Evolutionary conservation across 2,329 filamentous ascomycete species (phyloP), one percentile per base, ranked within the genome.

Genomic region (Alternaria conjuncta): DNA sequence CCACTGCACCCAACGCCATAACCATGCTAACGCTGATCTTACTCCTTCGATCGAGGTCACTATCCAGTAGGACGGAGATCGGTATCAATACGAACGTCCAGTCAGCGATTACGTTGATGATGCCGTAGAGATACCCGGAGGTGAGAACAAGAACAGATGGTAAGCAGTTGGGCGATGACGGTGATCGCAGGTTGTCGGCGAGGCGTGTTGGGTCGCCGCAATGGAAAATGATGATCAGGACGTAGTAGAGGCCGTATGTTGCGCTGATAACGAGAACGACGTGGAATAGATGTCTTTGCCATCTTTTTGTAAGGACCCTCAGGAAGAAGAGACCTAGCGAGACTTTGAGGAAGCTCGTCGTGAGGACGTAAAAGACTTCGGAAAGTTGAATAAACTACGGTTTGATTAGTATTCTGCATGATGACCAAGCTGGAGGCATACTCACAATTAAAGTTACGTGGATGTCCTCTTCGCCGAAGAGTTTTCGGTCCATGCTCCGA

Each of bases 281-380:
- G 12, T 63, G 56, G 15, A 63, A 63, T 6, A 63, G 20, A 18
- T 30, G 36, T 26, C 50, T 71, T 68, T 79, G 76, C 76, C 77
- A 79, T 12, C 58, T 67, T 41, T 75, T 71, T 10, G 72, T 77
- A 11, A 79, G 66, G 6, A 79, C 67, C 18, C 77, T 74, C 1
- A 79, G 69, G 49, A 79, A 79, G 72, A 79, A 79, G 21, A 79
- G 74, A 1, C 77, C 76, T 4, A 79, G 64, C 3, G 77, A 78
- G 12, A 78, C 71, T 66, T 86, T 87, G 47, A 86, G 79, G 18
- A 84, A 70, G 6, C 82, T 81, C 7, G 83, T 85, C 1, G 83
- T 81, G 63, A 86, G 78, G 25, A 84, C 82, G 71, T 88, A 88
- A 71, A 84, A 85, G 53, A 85, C 77, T 68, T 87, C 85, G 18